Base-by-base conservation (phyloP, 257 asterid species). In the Nicotiana tabacum region DNA sequence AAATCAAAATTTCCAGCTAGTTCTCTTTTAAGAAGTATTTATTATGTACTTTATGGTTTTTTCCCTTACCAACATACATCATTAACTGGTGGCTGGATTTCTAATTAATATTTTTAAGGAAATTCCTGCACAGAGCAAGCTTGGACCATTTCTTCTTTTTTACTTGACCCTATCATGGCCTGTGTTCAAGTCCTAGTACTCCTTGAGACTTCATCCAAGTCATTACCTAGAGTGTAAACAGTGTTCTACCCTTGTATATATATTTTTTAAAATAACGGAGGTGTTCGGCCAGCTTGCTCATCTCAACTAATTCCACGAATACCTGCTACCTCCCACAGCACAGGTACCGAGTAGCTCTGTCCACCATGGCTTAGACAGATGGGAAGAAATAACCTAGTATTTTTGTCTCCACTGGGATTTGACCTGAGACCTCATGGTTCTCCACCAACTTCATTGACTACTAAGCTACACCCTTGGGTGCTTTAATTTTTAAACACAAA, bases 101-200 rank as follows among this genome's bases (percentile, higher is more conserved):
- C 0, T 15, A 27, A 76, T 76, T 29, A 51, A 51, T 76, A 9
- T 51, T 76, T 13, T 51, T 51, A 76, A 76, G 9, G 43, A 24
- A 51, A 76, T 16, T 27, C 39, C 80, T 15, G 46, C 46, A 74
- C 43, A 51, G 6, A 51, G 27, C 53, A 76, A 76, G 27, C 80
- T 51, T 76, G 64, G 78, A 21, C 32, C 32, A 37, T 18, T 9
- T 10, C 2, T 21, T 70, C 35, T 43, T 21, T 30, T 70, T 70
- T 53, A 46, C 79, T 74, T 74, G 78, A 70, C 78, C 57, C 57
- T 70, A n/a, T 72, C 39, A 72, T 46, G 79, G 64, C 62, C 9
- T 1, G 16, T 15, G 29, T 27, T 15, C 16, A 0, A 27, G 80
- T 24, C 27, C 9, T 21, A 9, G 7, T 51, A 76, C 43, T 51